Evolutionary conservation across 192 early-diverging fungal genomes (phyloP).

Genomic region (Backusella macrospora): DNA sequence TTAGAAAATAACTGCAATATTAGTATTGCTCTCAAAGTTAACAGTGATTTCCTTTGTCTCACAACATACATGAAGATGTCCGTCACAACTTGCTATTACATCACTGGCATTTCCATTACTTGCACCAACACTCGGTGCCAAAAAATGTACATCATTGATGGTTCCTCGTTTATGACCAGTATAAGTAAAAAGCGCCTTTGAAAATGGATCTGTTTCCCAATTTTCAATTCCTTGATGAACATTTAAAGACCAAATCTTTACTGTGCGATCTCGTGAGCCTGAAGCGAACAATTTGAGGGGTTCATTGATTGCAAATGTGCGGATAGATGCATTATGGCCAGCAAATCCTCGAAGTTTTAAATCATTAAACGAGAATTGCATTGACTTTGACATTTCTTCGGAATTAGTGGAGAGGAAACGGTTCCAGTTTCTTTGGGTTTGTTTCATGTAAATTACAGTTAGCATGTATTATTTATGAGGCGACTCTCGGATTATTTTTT

Average conservation of each 20-base stretch:
- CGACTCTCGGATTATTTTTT: background rate
- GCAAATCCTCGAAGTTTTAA: slow-evolving; percentile 59
- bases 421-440: slow-evolving; percentile 57
- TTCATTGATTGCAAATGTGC: slow-evolving; percentile 56
- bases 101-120: slow-evolving; percentile 42
- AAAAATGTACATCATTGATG: slow-evolving; percentile 55
- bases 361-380: slow-evolving; percentile 69
- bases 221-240: slow-evolving; percentile 59
- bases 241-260: slow-evolving; percentile 67
- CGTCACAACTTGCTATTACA: slow-evolving; percentile 60
- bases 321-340: slow-evolving; percentile 56
- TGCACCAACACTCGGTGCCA: slow-evolving; percentile 42
- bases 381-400: slow-evolving; percentile 65
- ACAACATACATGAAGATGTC: slow-evolving; percentile 57
- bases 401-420: slow-evolving; percentile 63
- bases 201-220: slow-evolving; percentile 51
- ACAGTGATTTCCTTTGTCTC: background rate
- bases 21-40: background rate
- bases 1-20: background rate
- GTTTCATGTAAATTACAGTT: background rate
- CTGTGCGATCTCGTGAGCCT: slow-evolving; percentile 62
- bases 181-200: slow-evolving; percentile 55
- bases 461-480: background rate
- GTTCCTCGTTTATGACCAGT: slow-evolving; percentile 53
- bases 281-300: slow-evolving; percentile 55